phyloP scores from a whole-genome alignment of 2,329 filamentous ascomycete genomes.

The Xylariomycetidae sp. region DNA sequence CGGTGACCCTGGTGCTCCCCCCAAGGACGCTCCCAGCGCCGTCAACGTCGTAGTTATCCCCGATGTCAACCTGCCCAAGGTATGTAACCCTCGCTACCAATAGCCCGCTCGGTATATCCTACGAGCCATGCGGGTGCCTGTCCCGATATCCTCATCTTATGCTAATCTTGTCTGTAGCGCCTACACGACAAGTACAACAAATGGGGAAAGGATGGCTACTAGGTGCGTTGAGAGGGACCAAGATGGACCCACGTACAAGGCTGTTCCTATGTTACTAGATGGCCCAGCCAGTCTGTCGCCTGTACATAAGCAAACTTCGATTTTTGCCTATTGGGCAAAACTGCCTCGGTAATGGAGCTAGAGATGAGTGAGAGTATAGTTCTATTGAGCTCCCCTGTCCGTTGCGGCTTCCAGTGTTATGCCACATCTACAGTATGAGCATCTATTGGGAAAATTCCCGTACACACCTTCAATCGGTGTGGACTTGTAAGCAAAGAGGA shows the following conservation, averaged over 20 bases:
- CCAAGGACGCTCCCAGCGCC: slow-evolving; percentile 89
- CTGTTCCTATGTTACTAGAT: slow-evolving; percentile 14
- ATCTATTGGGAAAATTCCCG: too few species aligned
- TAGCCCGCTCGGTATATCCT: slow-evolving; percentile 6
- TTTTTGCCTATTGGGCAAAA: too few species aligned
- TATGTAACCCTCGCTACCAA: slow-evolving; percentile 34
- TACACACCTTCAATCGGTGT: too few species aligned
- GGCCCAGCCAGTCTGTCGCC: slow-evolving; percentile 9
- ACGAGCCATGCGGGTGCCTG: background rate
- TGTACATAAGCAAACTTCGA: slow-evolving; percentile 25
- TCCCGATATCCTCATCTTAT: slow-evolving; percentile 5
- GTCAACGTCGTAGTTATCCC: slow-evolving; percentile 93
- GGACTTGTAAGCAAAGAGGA: too few species aligned
- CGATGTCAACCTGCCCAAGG: slow-evolving; percentile 87
- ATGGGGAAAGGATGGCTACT: slow-evolving; percentile 97
- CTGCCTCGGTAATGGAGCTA: too few species aligned
- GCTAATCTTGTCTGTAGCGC: slow-evolving; percentile 46
- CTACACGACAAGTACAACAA: slow-evolving; percentile 99
- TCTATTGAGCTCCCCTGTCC: too few species aligned
- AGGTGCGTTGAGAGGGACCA: slow-evolving; percentile 10
- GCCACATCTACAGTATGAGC: too few species aligned
- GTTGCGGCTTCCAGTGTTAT: too few species aligned
- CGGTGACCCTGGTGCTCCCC: slow-evolving; percentile 69
- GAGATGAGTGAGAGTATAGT: too few species aligned
- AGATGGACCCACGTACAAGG: too few species aligned